Base-by-base conservation (phyloP, 208 protist genomes). In the Balamuthia mandrillaris region DNA sequence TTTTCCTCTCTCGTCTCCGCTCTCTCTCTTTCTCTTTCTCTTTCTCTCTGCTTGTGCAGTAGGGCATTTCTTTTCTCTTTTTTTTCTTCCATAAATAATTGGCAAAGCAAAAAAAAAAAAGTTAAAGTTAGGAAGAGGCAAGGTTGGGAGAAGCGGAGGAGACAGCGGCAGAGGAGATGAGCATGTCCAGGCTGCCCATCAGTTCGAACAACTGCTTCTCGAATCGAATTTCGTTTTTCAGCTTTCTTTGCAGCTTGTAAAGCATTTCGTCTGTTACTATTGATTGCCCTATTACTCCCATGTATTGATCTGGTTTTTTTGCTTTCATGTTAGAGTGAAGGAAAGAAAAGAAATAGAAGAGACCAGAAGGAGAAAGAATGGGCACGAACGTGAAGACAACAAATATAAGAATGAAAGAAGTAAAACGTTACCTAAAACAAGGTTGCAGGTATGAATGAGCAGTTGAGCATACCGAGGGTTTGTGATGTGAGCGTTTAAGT, bases 271-370 rank as follows among this genome's bases (percentile, higher is more conserved):
- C 61, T 3, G 87, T 70, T n/a, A 52, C n/a, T 9, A 47, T 66
- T 1, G 86, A 88, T 24, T 81, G 65, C 5, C 86, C 81, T 24
- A 74, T 24, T 7, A 77, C 31, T 6, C 29, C 12, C 16, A 41
- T 37, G 45, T 88, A 88, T 14, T 87, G 51, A 81, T 88, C 86
- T 88, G n/a, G n/a, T n/a, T n/a, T n/a, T n/a, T n/a, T n/a, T n/a
- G n/a, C n/a, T 31, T 5, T n/a, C 44, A 24, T 35, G 44, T 2
- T 21, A 58, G 14, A 37, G 1, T 41, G 24, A 66, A 3, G 31
- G 1, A 9, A 61, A 3, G 31, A 10, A 18, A 21, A 12, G 66
- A 16, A 14, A 12, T 18, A 58, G 16, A 14, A n/a, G 35, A n/a
- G 54, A n/a, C 4, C n/a, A 9, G 3, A 54, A 16, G 37, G 31